Conservation (phyloP, 2,329 filamentous ascomycete species). For the Curvularia sp. region DNA sequence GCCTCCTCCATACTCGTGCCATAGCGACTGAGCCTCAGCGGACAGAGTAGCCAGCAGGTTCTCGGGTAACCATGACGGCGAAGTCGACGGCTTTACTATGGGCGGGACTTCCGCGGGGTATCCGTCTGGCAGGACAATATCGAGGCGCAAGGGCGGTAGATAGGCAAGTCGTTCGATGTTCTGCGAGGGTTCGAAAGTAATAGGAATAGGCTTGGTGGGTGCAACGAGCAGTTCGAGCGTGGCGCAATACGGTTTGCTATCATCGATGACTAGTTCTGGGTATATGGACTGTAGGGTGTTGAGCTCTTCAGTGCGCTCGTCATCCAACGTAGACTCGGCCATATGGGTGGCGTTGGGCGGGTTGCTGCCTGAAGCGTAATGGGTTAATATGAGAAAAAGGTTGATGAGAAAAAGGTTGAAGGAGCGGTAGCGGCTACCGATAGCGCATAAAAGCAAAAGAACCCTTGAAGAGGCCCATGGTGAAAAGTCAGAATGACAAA, state of each 20-base stretch:
- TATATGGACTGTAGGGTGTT: conserved; percentile 67
- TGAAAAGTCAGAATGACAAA: conserved; percentile 13
- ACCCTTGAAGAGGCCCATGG: conserved; percentile 26
- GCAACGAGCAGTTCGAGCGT: conserved; percentile 63
- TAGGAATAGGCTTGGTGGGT: conserved; percentile 59
- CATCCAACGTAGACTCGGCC: conserved; percentile 47
- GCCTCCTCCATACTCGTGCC: conserved; percentile 66
- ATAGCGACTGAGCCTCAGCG: conserved; percentile 58
- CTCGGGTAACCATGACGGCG: conserved; percentile 61
- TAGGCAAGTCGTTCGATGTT: conserved; percentile 59
- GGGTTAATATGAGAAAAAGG: conserved; percentile 17
- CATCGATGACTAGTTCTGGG: conserved; percentile 63
- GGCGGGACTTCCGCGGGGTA: conserved; percentile 65
- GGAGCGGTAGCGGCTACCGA: conserved; percentile 18
- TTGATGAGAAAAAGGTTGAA: background rate
- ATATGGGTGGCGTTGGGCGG: conserved; percentile 25
- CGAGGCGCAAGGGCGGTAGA: conserved; percentile 62
- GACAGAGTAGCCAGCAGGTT: conserved; percentile 55
- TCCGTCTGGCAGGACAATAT: conserved; percentile 60
- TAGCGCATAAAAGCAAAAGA: conserved; percentile 19
- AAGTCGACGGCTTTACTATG: conserved; percentile 56
- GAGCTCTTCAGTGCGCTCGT: conserved; percentile 67
- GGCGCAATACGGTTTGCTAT: conserved; percentile 53
- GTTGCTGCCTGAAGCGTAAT: conserved; percentile 1
- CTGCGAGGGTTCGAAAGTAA: conserved; percentile 36